These are phyloP conservation scores for Climacium dendroides DNA, from an alignment of 225 moss, liverwort and hornwort genomes.

Conservation along the genomic window DNA sequence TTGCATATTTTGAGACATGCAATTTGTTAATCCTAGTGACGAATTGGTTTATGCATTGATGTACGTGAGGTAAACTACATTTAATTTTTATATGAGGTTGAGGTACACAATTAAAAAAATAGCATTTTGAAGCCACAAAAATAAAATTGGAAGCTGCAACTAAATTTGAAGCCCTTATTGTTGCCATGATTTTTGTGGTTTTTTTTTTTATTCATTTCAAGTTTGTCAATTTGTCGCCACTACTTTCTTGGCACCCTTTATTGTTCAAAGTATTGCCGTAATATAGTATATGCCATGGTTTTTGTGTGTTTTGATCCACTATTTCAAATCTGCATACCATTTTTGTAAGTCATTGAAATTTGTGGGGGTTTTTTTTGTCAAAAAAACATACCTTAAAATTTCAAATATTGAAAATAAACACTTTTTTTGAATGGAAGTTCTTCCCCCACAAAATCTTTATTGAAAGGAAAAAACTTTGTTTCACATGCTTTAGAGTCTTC, in stretches of 20 bases:
- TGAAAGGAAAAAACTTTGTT: background rate
- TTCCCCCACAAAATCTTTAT: background rate
- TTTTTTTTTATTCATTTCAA: background rate
- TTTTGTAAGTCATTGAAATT: background rate
- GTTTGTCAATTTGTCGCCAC: background rate
- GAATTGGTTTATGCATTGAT: background rate
- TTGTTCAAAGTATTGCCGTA: accelerated
- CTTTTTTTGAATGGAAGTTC: background rate
- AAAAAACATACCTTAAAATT: background rate
- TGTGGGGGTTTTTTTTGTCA: background rate
- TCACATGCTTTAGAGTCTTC: background rate
- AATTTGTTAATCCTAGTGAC: no score
- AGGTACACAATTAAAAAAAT: background rate
- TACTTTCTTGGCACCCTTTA: background rate
- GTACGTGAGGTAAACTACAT: no score
- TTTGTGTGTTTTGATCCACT: background rate
- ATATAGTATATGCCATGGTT: background rate
- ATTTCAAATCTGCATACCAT: background rate
- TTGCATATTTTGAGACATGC: no score
- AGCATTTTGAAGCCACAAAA: background rate
- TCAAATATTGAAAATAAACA: background rate
- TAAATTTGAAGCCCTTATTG: background rate
- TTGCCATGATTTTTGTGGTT: background rate
- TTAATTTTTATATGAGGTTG: background rate
- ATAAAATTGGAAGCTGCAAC: background rate